These are phyloP conservation scores for Pythium phragmiticola DNA, from an alignment of 352 stramenopile species.

Conservation along the genomic window DNA sequence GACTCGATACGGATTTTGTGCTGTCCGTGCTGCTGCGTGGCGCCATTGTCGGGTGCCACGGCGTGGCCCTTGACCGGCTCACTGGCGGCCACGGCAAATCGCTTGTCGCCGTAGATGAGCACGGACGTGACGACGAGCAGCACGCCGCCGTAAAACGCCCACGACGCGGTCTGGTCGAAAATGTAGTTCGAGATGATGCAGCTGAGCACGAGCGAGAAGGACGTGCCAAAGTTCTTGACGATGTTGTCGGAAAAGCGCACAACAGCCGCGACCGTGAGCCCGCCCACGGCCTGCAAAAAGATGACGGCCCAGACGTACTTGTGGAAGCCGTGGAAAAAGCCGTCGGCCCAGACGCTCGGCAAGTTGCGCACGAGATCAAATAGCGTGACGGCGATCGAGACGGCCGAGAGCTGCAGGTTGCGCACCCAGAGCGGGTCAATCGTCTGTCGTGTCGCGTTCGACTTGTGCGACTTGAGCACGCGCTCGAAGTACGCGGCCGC, in stretches of 20 bases:
- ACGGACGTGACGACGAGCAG: constrained; percentile 76
- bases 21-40: background rate
- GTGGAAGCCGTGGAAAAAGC: constrained; percentile 85
- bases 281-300: constrained; percentile 79
- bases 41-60: constrained; percentile 28
- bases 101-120: constrained; percentile 85
- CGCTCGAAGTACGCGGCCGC: constrained; percentile 86
- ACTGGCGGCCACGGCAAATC: constrained; percentile 45
- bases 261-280: constrained; percentile 82
- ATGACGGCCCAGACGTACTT: constrained; percentile 71
- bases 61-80: constrained; percentile 29
- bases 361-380: constrained; percentile 73
- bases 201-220: constrained; percentile 85
- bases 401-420: constrained; percentile 83
- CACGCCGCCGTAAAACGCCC: constrained; percentile 79
- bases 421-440: constrained; percentile 84
- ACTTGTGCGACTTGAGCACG: constrained; percentile 87
- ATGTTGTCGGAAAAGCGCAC: constrained; percentile 90
- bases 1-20: constrained; percentile 62
- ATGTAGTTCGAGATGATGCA: constrained; percentile 91
- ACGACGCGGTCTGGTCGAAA: constrained; percentile 68
- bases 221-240: constrained; percentile 90
- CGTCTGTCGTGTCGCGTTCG: constrained; percentile 65
- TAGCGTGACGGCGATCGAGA: constrained; percentile 73
- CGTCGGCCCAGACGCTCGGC: constrained; percentile 53